Evolutionary conservation across 176 grass and related monocot species (phyloP).

Genomic region (Typha latifolia): DNA sequence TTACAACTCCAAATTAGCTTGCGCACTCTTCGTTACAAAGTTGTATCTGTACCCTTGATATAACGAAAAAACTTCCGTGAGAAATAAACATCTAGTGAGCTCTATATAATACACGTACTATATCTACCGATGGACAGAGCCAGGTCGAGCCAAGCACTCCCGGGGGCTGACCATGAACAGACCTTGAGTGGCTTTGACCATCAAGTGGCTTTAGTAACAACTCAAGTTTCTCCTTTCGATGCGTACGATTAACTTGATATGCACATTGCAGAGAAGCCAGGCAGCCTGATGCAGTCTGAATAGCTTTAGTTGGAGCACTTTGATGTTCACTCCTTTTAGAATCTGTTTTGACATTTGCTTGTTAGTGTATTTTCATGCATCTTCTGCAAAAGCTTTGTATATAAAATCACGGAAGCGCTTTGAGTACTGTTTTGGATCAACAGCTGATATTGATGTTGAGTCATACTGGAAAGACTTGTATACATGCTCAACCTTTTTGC

Average conservation of each 20-base stretch:
- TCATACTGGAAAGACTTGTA: constrained; percentile 24
- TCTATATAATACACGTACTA: not conserved
- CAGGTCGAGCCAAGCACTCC: not conserved
- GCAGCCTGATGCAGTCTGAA: not conserved
- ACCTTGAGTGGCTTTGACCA: not conserved
- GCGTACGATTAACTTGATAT: not conserved
- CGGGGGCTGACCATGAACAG: not conserved
- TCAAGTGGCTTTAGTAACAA: not conserved
- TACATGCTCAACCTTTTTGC: constrained; percentile 22
- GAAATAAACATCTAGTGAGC: constrained; percentile 17
- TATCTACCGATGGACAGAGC: constrained; percentile 8
- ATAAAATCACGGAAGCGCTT: constrained; percentile 25
- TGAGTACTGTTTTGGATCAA: constrained; percentile 26
- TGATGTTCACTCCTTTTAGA: not conserved
- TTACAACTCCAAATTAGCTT: constrained; percentile 14
- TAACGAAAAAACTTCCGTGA: not conserved
- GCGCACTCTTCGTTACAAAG: constrained; percentile 10
- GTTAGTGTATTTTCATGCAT: not conserved
- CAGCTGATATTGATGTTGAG: constrained; percentile 22
- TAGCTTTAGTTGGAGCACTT: not conserved
- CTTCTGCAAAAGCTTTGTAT: constrained; percentile 18
- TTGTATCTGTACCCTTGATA: constrained; percentile 5
- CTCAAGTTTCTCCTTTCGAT: not conserved
- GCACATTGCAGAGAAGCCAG: not conserved
- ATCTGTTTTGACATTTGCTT: not conserved